These are phyloP conservation scores for Stemphylium lycopersici DNA, from an alignment of 2,329 filamentous ascomycete genomes.

Conservation along the genomic window DNA sequence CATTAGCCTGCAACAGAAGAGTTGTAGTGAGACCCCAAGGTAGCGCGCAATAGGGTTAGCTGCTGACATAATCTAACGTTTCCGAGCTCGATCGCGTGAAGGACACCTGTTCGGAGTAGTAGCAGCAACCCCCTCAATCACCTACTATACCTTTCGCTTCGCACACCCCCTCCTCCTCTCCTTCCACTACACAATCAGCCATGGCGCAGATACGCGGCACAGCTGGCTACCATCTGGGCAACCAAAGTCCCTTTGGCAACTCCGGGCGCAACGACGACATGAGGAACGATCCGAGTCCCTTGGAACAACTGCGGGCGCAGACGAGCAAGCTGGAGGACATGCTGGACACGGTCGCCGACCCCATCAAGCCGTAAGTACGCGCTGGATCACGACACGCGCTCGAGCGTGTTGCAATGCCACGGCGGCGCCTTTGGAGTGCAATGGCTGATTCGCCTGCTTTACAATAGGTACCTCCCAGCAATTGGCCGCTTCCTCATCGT, in stretches of 20 bases:
- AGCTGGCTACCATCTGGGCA: constrained; percentile 82
- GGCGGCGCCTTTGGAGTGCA: too few species aligned
- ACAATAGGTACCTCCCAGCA: constrained; percentile 80
- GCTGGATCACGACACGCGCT: constrained; percentile 4
- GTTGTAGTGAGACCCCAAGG: constrained; percentile 9
- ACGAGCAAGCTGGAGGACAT: constrained; percentile 98
- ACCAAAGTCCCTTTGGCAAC: constrained; percentile 73
- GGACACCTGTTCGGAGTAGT: constrained; percentile 24
- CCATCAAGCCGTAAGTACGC: constrained; percentile 84
- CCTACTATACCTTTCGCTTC: constrained; percentile 31
- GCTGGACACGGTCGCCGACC: constrained; percentile 85
- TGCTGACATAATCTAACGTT: constrained; percentile 29
- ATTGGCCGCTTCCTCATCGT: constrained; percentile 98
- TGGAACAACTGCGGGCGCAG: constrained; percentile 90
- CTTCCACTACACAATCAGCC: constrained; percentile 31
- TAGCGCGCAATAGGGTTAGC: constrained; percentile 11
- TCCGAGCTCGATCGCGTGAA: constrained; percentile 15
- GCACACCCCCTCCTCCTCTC: constrained; percentile 17
- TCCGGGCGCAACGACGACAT: constrained; percentile 62
- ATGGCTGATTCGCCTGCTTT: constrained; percentile 27
- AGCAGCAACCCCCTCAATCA: constrained; percentile 32
- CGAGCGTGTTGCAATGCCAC: background rate
- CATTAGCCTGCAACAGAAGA: constrained; percentile 10
- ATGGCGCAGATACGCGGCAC: constrained; percentile 68
- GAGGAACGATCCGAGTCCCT: constrained; percentile 72